Base-by-base conservation (phyloP, 352 stramenopile species). In the Phytophthora pinifolia region DNA sequence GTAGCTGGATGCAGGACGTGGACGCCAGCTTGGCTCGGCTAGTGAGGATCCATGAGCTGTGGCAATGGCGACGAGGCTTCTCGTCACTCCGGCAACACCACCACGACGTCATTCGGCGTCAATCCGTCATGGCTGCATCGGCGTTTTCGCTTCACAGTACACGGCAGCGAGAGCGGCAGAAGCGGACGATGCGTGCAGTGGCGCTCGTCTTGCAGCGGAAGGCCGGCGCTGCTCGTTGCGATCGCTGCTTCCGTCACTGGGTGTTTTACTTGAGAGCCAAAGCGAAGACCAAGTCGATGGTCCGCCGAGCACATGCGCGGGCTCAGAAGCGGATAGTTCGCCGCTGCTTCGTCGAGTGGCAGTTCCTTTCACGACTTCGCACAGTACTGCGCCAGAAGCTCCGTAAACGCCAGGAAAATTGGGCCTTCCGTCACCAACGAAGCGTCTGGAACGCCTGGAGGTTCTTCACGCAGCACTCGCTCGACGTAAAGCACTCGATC, bases 111-210 rank as follows among this genome's bases (percentile, higher is more conserved):
- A 47, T 58, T 38, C 71, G 67, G 20, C 59, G 54, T 14, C 69
- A 80, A 44, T 82, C 66, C 5, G 60, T 82, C 47, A 47, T 71
- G 38, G 42, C 65, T 12, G 62, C 59, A 9, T 43, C 41, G 6
- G 41, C 64, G 9, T 41, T 78, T 37, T 68, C 55, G 2, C 55
- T 57, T 0, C 66, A 85, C 32, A 65, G 54, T 17, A 45, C 65
- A 17, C 58, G 77, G 13, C 34, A 65, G 25, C 54, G 61, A 48
- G 65, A 72, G n/a, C 71, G 64, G 25, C 52, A 76, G 15, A 39
- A 43, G n/a, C 49, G 74, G 29, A 29, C 61, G 32, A 51, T 72
- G 30, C 56, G 59, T 9, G 48, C 29, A 22, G 46, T 72, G 13
- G 52, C 63, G 4, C 52, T 72, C 6, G 14, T 67, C 10, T 45